phyloP scores from a whole-genome alignment of 768 basidiomycete genomes.

The Macrolepiota albuminosa region DNA sequence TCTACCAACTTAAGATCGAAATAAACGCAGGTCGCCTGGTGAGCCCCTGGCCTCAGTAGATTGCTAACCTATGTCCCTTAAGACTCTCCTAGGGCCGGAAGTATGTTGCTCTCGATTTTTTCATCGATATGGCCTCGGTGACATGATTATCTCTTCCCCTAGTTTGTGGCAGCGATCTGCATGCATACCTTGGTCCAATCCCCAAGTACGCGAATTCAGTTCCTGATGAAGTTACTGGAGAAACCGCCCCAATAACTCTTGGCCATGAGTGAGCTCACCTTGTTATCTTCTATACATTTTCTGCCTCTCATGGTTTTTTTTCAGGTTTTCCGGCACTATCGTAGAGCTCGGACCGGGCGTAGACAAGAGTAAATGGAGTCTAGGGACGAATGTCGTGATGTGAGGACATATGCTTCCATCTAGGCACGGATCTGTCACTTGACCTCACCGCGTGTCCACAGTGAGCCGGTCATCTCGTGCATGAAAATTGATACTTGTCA shows the following conservation, averaged over 20 bases:
- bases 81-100: slow-evolving; percentile 23
- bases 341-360: slow-evolving; percentile 29
- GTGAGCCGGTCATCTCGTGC: slow-evolving; percentile 40
- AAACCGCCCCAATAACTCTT: slow-evolving; percentile 35
- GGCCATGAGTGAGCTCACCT: slow-evolving; percentile 37
- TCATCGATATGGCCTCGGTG: background rate
- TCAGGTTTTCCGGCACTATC: slow-evolving; percentile 31
- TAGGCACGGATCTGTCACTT: background rate
- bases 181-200: slow-evolving; percentile 30
- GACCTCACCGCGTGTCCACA: slow-evolving; percentile 10
- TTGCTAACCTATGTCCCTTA: background rate
- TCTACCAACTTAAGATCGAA: background rate
- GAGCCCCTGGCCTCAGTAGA: background rate
- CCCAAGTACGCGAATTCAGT: slow-evolving; percentile 26
- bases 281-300: background rate
- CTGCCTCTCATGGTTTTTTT: background rate
- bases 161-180: slow-evolving; percentile 47
- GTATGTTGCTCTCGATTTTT: slow-evolving; percentile 16
- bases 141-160: background rate
- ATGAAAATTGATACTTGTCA: slow-evolving; percentile 26
- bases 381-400: slow-evolving; percentile 31
- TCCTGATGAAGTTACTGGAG: slow-evolving; percentile 33
- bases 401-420: slow-evolving; percentile 14
- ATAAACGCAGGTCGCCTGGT: slow-evolving; percentile 23
- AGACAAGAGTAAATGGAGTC: slow-evolving; percentile 25